Base-by-base conservation (phyloP, 352 stramenopile species). In the Globisporangium emineosum region DNA sequence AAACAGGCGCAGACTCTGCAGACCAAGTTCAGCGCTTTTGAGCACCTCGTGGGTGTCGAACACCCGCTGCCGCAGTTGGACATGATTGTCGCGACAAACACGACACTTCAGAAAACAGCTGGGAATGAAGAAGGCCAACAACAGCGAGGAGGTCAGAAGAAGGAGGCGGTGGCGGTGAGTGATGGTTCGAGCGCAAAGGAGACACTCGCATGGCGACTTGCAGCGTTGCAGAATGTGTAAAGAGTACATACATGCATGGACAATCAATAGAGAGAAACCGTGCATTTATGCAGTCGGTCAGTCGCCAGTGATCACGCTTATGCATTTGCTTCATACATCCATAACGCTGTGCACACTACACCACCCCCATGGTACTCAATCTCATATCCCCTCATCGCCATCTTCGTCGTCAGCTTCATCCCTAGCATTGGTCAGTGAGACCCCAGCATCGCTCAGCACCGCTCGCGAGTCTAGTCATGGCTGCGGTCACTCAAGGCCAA, bases 1-100 rank as follows among this genome's bases (percentile, higher is more conserved):
- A 43, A 63, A 25, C 65, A 74, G 50, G 82, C 77, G 13, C 69
- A 83, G 54, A 62, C 66, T 57, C 66, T 90, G 19, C 80, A 91
- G 64, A 67, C 42, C 2, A 60, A 71, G 59, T 58, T 91, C 30
- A 33, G 57, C 19, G 67, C 61, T 10, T 88, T 91, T 50, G 75
- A 87, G 65, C 56, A 68, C 27, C 71, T 64, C 1, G 53, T 76
- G 9, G 32, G 49, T 1, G 57, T 65, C 42, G 70, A 77, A 27
- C 62, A 71, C 43, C 69, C 69, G 17, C 23, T 70, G 23, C 57
- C 52, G 47, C 49, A 63, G 23, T 25, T 40, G 55, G n/a, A 30
- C 5, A 13, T 12, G 19, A n/a, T 13, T 45, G 27, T 60, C 29
- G 19, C 21, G 17, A 19, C 51, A 17, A 57, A 29, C 19, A 17